A percentile compares a stretch with the other conserved stretches of the same genome.
Evolutionary conservation across 108 stramenopile species (phyloP).

Genomic region (Schizochytrium sp.): DNA sequence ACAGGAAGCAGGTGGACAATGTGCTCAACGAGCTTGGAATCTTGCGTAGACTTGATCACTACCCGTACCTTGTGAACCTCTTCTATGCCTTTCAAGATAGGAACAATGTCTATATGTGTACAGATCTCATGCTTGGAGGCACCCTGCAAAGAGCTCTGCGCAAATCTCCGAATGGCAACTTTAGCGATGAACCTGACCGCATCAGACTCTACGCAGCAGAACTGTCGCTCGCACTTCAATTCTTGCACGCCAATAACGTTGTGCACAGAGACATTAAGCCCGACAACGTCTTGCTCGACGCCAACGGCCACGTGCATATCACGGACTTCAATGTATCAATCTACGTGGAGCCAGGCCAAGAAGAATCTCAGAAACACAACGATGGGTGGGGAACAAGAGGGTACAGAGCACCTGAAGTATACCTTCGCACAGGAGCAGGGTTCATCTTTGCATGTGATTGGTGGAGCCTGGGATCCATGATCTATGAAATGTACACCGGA

Average conservation of each 20-base stretch:
- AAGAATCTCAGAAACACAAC: constrained; percentile 44
- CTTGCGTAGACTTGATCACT: constrained; percentile 53
- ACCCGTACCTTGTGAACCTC: constrained; percentile 59
- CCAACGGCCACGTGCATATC: constrained; percentile 7
- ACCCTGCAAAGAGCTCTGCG: constrained; percentile 44
- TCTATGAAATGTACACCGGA: constrained; percentile 49
- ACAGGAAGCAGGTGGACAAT: constrained; percentile 40
- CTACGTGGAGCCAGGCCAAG: constrained; percentile 45
- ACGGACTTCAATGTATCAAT: constrained; percentile 59
- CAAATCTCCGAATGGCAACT: constrained; percentile 22
- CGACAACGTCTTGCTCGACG: constrained; percentile 51
- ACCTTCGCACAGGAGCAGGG: constrained; percentile 32
- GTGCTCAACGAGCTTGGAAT: constrained; percentile 35
- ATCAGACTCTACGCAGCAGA: constrained; percentile 57
- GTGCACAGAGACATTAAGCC: constrained; percentile 59
- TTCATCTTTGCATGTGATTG: constrained; percentile 56
- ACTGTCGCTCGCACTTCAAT: constrained; percentile 48
- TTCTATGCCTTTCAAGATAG: constrained; percentile 54
- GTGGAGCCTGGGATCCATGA: constrained; percentile 60
- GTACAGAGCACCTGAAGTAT: constrained; percentile 45
- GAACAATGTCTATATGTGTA: constrained; percentile 49
- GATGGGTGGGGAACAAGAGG: constrained; percentile 58
- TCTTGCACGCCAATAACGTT: constrained; percentile 27
- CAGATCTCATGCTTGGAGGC: constrained; percentile 57
- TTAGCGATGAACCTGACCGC: constrained; percentile 21